These are phyloP conservation scores for Daedalea quercina DNA, from an alignment of 768 basidiomycete species.

Conservation along the genomic window DNA sequence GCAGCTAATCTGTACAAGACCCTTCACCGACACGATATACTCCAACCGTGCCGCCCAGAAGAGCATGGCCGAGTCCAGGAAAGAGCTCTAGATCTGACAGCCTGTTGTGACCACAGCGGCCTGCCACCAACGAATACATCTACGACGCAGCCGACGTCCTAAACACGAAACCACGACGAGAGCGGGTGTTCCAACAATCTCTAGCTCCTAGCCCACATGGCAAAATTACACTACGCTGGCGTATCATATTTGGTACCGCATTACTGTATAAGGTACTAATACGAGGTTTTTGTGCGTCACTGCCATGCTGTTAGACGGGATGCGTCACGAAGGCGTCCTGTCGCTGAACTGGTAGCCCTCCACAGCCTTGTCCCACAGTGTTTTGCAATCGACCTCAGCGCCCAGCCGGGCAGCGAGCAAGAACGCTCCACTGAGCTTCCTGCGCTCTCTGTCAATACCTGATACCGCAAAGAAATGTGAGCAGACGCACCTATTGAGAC, in stretches of 20 bases:
- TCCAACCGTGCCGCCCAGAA: constrained; percentile 39
- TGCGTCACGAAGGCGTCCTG: too few species aligned
- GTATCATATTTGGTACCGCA: background rate
- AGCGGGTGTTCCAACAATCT: constrained; percentile 11
- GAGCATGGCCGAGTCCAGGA: constrained; percentile 16
- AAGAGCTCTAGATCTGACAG: constrained; percentile 19
- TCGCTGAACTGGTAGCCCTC: constrained; percentile 26
- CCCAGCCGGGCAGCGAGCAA: constrained; percentile 69
- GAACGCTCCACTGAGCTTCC: constrained; percentile 81
- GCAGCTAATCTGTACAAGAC: constrained; percentile 30
- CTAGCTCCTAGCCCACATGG: background rate
- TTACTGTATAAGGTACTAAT: background rate
- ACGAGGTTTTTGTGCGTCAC: background rate
- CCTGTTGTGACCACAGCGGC: too few species aligned
- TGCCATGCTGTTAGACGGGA: too few species aligned
- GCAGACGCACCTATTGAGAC: constrained; percentile 67
- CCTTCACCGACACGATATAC: constrained; percentile 83
- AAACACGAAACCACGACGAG: background rate
- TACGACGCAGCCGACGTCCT: background rate
- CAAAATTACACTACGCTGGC: constrained; percentile 2
- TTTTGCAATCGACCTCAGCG: constrained; percentile 66
- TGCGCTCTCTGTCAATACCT: too few species aligned
- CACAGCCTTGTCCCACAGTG: constrained; percentile 69
- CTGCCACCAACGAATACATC: background rate
- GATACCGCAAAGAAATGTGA: background rate